Evolutionary conservation across 2,329 filamentous ascomycete genomes (phyloP).

Genomic region (Madurella fahalii): DNA sequence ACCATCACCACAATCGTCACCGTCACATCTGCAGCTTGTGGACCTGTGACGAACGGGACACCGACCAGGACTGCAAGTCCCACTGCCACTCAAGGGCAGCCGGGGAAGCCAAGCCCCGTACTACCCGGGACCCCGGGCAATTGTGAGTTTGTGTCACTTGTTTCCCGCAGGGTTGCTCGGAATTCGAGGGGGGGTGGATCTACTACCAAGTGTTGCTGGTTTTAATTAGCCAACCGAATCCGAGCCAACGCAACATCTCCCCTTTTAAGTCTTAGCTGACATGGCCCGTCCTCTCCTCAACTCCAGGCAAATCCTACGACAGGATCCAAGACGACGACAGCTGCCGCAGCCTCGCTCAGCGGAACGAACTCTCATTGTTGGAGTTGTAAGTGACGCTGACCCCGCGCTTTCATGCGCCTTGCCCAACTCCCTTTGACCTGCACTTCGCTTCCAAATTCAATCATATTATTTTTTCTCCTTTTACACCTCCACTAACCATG

Average conservation of each 20-base stretch:
- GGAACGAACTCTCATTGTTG: slow-evolving; percentile 17
- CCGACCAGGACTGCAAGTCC: background rate
- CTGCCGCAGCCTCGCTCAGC: slow-evolving; percentile 19
- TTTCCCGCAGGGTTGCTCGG: background rate
- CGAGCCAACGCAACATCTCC: too few relatives aligned
- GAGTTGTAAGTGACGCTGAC: slow-evolving; percentile 19
- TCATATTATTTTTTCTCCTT: too few relatives aligned
- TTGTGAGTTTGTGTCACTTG: slow-evolving; percentile 15
- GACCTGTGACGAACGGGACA: background rate
- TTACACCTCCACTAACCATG: background rate
- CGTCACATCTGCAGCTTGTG: slow-evolving; percentile 2
- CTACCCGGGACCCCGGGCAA: slow-evolving; percentile 20
- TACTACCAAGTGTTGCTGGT: background rate
- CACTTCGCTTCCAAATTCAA: background rate
- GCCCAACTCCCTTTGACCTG: background rate
- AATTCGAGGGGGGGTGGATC: background rate
- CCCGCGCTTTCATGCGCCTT: background rate
- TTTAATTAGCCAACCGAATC: too few relatives aligned
- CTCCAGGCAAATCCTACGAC: slow-evolving; percentile 19
- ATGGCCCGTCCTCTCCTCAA: background rate
- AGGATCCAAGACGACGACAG: slow-evolving; percentile 17
- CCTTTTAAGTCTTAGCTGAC: background rate
- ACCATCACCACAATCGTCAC: slow-evolving; percentile 16
- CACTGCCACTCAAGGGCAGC: background rate
- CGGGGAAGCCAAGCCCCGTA: slow-evolving; percentile 7